Base-by-base conservation (phyloP, 768 basidiomycete species). In the Pulveroboletus sp. region DNA sequence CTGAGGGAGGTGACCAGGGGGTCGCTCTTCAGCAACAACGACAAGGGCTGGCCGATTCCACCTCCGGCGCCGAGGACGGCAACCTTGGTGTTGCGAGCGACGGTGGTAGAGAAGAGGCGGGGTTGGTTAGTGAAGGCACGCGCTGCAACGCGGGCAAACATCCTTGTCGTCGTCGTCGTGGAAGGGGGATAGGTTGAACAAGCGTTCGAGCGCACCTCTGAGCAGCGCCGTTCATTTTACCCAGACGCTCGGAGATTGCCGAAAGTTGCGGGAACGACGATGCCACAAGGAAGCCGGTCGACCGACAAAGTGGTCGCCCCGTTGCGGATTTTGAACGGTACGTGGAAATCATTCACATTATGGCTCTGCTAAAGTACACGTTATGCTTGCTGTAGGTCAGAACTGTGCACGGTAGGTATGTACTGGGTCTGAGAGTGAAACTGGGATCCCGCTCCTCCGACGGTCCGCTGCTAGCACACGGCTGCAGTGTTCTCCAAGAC, bases 1-100 rank as follows among this genome's bases (percentile, higher is more conserved):
- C 79, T 87, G 65, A 97, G 74, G 56, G 85, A 81, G 47, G 82
- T 82, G 68, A 96, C 89, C 59, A 93, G 75, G 38, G 92, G 92
- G 77, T 99, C 89, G 58, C 75, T 81, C 79, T 98, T 97, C 69
- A 97, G 83, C 49, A 64, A 49, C 56, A 98, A 75, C 42, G 93
- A 95, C 62, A 97, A 76, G 65, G 95, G 94, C 72, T 98, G 95
- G 69, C 95, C 95, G 70, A 98, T 98, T 71, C 95, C 95, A 79
- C 95, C 95, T 63, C 92, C 95, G 54, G 96, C 96, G 62, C 95
- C 95, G 69, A 96, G 89, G 53, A 99, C 94, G 44, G 89, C 89
- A 69, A 96, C 95, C 76, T 93, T 94, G 58, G 84, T 85, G 56
- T 78, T 79, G 62, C 83, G 80, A 39, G 82, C 65, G 24, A 80